These are phyloP conservation scores for Claviceps spartinae DNA, from an alignment of 2,329 filamentous ascomycete species.

Conservation along the genomic window DNA sequence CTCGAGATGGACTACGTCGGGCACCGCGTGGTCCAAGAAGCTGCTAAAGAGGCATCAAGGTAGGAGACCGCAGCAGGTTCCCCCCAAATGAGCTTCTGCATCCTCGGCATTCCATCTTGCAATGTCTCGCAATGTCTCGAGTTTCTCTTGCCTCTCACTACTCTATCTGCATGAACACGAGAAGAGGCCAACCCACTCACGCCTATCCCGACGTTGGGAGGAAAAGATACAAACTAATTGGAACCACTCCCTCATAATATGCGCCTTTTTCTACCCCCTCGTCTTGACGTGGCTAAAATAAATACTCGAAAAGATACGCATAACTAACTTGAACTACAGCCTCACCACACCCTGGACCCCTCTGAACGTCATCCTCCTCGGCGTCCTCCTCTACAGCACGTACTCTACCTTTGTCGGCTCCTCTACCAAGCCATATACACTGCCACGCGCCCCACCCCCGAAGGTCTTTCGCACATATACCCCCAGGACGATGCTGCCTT, in stretches of 20 bases:
- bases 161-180: too few relatives aligned
- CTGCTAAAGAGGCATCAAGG: slow-evolving; percentile 28
- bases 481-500: slow-evolving; percentile 68
- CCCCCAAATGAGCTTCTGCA: not conserved
- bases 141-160: too few relatives aligned
- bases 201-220: not conserved
- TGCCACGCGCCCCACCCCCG: slow-evolving; percentile 41
- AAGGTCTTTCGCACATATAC: slow-evolving; percentile 58
- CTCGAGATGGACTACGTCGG: slow-evolving; percentile 43
- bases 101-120: not conserved
- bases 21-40: slow-evolving; percentile 40
- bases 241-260: not conserved
- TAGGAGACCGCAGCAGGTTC: slow-evolving; percentile 11
- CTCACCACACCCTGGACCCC: slow-evolving; percentile 38
- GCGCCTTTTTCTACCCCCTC: not conserved
- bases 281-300: not conserved
- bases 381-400: slow-evolving; percentile 41
- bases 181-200: not conserved
- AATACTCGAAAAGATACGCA: not conserved
- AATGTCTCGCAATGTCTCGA: not conserved
- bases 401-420: slow-evolving; percentile 41
- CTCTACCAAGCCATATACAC: slow-evolving; percentile 23
- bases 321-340: not conserved
- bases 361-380: slow-evolving; percentile 47
- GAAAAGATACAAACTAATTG: not conserved